Evolutionary conservation across 345 rosid genomes (phyloP), one percentile per base, ranked within the genome.

Genomic region (Microcos paniculata): DNA sequence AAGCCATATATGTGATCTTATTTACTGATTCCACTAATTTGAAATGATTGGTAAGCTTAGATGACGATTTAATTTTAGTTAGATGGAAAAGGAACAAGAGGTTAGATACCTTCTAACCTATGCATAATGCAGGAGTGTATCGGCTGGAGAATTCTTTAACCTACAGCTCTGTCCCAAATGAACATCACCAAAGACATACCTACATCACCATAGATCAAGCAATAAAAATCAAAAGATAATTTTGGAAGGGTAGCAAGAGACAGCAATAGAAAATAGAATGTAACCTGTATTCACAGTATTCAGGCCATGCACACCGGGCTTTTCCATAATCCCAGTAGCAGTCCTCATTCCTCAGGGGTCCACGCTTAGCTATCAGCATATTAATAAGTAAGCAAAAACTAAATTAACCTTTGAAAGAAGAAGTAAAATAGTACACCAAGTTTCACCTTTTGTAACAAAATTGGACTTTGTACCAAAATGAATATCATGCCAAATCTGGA

Each of bases 121-220:
- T 64, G 87, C 75, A 82, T 95, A 93, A 81, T 89, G 88, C 81
- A 78, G 85, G 71, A 91, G 90, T 66, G 83, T 75, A 80, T 90
- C 84, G 3, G 88, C 81, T 53, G 92, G 83, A 19, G 99, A 85
- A 80, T 85, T 90, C 91, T 87, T 93, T 83, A 92, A 84, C 85
- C 98, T 90, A 88, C 98, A 96, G 86, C 99, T 96, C 83, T 96
- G 99, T 81, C 97, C 99, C 40, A 96, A 85, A 85, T 93, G 99
- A 71, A 96, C 97, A 80, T 96, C 98, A 31, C 99, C 98, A 40
- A 94, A 93, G 73, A 81, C 67, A 81, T 94, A 94, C 82, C 99
- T 94, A 84, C 84, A 78, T 59, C 66, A 65, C 33, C 78, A 72
- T 46, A 16, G 40, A 57, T 58, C 65, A 75, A 62, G 40, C 12